Base-by-base conservation (phyloP, 441 rosid genomes). In the Arabidopsis hybrid region DNA sequence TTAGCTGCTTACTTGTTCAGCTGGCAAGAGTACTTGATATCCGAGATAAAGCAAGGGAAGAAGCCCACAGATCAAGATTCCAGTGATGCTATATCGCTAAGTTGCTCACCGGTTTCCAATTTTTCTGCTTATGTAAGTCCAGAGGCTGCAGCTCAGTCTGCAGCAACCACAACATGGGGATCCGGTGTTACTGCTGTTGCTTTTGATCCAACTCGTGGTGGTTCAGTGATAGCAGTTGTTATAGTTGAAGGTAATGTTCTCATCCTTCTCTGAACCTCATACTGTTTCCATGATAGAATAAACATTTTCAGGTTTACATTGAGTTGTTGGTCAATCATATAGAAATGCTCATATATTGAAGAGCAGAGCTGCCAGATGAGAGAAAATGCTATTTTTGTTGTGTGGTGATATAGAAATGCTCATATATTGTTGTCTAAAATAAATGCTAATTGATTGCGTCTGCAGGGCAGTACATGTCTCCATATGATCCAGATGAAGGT, bases 181-280 rank as follows among this genome's bases (percentile, higher is more conserved):
- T 93, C 99, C 80, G 97, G 98, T 69, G 99, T 96, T 68, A 96
- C 97, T 72, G 99, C 99, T 45, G 96, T 96, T 84, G 96, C 98
- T 73, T 96, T 96, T 84, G 99, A 96, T 90, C 98, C 99, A 55
- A 93, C 98, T 72, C 84, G 90, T 57, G 98, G 98, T 75, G 99
- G 99, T 76, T 96, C 99, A 79, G 99, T 96, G 68, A 89, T 96
- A 69, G 94, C 98, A 43, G 95, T 93, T 79, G 99, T 96, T 69
- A 93, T 96, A 77, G 99, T 93, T 77, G 99, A 96, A 71, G 99
- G 99, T 96, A 90, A 47, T 66, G 46, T 78, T 66, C 62, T 60
- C 35, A 66, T 73, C 64, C 61, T 35, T 53, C 43, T 71, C 51
- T 51, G 49, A 18, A 40, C 49, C 26, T 60, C 71, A 65, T 69